These are phyloP conservation scores for Pseudocercospora crystallina DNA, from an alignment of 2,329 filamentous ascomycete species.

Conservation along the genomic window DNA sequence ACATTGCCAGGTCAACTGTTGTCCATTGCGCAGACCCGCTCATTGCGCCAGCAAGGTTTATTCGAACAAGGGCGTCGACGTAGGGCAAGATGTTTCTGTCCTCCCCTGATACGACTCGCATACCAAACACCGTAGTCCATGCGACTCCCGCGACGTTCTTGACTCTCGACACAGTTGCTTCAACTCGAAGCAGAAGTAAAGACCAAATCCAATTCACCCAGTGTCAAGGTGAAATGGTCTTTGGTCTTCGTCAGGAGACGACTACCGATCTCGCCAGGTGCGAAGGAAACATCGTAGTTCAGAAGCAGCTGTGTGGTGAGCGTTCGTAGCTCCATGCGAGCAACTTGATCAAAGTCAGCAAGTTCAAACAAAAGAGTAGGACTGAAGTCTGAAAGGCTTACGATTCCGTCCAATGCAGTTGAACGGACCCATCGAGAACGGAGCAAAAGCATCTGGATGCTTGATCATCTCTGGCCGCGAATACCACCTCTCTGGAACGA, in stretches of 20 bases:
- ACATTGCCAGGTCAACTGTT: slow-evolving; percentile 1
- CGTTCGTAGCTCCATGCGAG: slow-evolving; percentile 38
- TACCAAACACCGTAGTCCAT: too few relatives aligned
- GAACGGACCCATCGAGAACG: slow-evolving; percentile 37
- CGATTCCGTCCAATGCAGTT: slow-evolving; percentile 39
- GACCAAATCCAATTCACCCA: slow-evolving; percentile 22
- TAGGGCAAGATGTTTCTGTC: too few relatives aligned
- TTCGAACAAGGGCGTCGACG: too few relatives aligned
- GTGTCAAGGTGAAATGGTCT: slow-evolving; percentile 39
- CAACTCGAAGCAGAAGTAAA: slow-evolving; percentile 19
- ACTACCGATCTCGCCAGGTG: slow-evolving; percentile 37
- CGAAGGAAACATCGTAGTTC: slow-evolving; percentile 40
- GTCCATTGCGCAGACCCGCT: background rate
- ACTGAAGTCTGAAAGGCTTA: slow-evolving; percentile 1
- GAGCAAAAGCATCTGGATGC: slow-evolving; percentile 38
- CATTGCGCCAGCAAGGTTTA: too few relatives aligned
- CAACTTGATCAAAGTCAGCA: slow-evolving; percentile 26
- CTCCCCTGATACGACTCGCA: too few relatives aligned
- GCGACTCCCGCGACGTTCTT: too few relatives aligned
- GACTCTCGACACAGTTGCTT: background rate
- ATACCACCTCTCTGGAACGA: slow-evolving; percentile 41
- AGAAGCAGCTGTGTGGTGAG: slow-evolving; percentile 38
- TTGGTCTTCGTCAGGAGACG: slow-evolving; percentile 33
- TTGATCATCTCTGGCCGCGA: slow-evolving; percentile 36
- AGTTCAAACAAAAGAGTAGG: background rate